Percentiles rank a stretch among this genome's conserved stretches.
Evolutionary conservation across 441 rosid species (phyloP).

Genomic region (Pelargonium citronellum): DNA sequence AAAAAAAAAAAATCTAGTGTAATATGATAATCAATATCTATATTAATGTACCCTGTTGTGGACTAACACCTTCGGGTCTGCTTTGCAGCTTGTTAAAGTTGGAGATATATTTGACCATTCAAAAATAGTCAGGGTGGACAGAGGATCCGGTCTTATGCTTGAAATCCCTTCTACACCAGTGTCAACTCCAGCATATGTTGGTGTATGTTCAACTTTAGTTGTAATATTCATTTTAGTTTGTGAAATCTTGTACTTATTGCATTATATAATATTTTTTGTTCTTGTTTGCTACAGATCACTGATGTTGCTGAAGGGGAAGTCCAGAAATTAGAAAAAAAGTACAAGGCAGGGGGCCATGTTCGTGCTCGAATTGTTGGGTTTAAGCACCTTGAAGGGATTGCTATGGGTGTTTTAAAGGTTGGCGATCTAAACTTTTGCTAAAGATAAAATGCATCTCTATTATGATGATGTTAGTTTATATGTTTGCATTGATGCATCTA

Average conservation of each 20-base stretch:
- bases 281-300: slow-evolving; percentile 45
- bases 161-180: slow-evolving; percentile 71
- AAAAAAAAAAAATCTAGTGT: background rate
- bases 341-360: slow-evolving; percentile 64
- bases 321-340: slow-evolving; percentile 69
- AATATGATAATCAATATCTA: background rate
- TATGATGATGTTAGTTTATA: background rate
- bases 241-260: slow-evolving; percentile 18
- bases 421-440: slow-evolving; percentile 18
- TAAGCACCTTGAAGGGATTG: slow-evolving; percentile 90
- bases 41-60: slow-evolving; percentile 1
- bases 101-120: slow-evolving; percentile 82
- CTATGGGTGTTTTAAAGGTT: slow-evolving; percentile 84
- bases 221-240: slow-evolving; percentile 13
- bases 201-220: slow-evolving; percentile 43
- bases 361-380: slow-evolving; percentile 84
- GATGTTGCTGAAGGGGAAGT: slow-evolving; percentile 85
- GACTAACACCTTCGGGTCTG: slow-evolving; percentile 16
- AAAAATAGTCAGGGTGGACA: slow-evolving; percentile 83
- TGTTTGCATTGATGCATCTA: background rate
- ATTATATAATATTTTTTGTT: slow-evolving; percentile 19
- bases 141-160: slow-evolving; percentile 76
- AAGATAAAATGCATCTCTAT: slow-evolving; percentile 17
- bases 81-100: slow-evolving; percentile 56
- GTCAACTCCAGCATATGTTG: slow-evolving; percentile 72